Conservation (phyloP, 805 yeast species). For the Candida tammaniensis region DNA sequence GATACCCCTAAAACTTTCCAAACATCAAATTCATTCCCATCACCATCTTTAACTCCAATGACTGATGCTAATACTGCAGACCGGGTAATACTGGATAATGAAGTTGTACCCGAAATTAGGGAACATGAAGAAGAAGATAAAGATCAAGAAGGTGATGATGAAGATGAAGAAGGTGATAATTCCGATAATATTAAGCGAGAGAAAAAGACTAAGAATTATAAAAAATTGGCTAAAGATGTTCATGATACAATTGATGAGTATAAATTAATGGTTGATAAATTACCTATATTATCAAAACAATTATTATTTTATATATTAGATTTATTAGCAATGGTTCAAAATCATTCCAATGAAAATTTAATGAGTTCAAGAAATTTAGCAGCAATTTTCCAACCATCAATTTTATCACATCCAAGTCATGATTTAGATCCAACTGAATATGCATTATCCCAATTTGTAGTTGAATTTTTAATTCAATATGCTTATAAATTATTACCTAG, state of each 20-base stretch:
- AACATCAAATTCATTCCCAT: conserved; percentile 2
- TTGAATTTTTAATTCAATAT: conserved; percentile 86
- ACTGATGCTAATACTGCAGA: too few relatives aligned
- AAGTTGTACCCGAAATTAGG: conserved; percentile 1
- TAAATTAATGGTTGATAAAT: conserved; percentile 59
- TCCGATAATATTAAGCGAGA: conserved; percentile 7
- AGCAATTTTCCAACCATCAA: conserved; percentile 96
- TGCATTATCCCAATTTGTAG: conserved; percentile 78
- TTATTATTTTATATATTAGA: conserved; percentile 84
- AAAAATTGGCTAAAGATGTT: conserved; percentile 60
- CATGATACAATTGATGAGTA: conserved; percentile 69
- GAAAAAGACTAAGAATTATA: conserved; percentile 47
- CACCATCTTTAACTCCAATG: conserved; percentile 5
- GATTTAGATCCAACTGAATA: conserved; percentile 92
- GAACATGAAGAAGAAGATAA: too few relatives aligned
- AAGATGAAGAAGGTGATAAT: conserved; percentile 3
- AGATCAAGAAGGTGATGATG: conserved; percentile 9
- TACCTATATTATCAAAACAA: conserved; percentile 80
- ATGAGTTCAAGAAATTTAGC: conserved; percentile 94
- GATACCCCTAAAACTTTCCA: conserved; percentile 1
- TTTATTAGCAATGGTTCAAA: conserved; percentile 78
- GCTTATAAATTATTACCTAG: conserved; percentile 73
- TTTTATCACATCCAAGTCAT: conserved; percentile 87
- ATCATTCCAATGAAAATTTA: conserved; percentile 70
- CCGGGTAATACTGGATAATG: background rate